Base-by-base conservation (phyloP, 176 grass and related monocot species). In the Panicum miliaceum region DNA sequence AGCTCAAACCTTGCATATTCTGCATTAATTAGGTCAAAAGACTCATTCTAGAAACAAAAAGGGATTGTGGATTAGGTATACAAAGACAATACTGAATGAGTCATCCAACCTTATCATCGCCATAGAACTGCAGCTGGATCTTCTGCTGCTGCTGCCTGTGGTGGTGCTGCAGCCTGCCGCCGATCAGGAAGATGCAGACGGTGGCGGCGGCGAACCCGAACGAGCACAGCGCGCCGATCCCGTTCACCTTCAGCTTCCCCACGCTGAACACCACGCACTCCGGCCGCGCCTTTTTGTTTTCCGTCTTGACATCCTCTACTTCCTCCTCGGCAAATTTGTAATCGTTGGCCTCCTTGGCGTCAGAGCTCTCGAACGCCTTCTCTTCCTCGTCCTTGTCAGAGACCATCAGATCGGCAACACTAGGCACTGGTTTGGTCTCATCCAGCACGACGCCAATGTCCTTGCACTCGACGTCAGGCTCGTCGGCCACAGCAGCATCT, bases 61-160 rank as follows among this genome's bases (percentile, higher is more conserved):
- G 16, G 37, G 40, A 64, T 32, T 15, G 37, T 36, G 19, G 13
- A 35, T 26, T 53, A 34, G 70, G 26, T 12, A 36, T 12, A 36
- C 13, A 78, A 83, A 74, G 15, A 26, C 6, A 65, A 3, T 2
- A 56, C 36, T 19, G 22, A 41, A 42, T 54, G 48, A 87, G 52
- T 68, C 50, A 62, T 43, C 51, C 16, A 69, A 90, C 89, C 84
- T 84, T 90, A 68, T 98, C 93, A 37, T 95, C 93, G 10, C 91
- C 88, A 32, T 76, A 93, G 82, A 98, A 92, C 80, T 95, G 87
- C 19, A 98, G 83, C 88, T 95, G 89, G 72, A 98, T 93, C 76
- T 91, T 95, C 57, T 87, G 90, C 80, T 81, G 86, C 78, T 83
- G 88, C 29, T 71, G 75, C 72, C 79, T 80, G 15, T 86, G 77